Evolutionary conservation across 345 rosid genomes (phyloP), one percentile per base, ranked within the genome.

Genomic region (Microcos paniculata): DNA sequence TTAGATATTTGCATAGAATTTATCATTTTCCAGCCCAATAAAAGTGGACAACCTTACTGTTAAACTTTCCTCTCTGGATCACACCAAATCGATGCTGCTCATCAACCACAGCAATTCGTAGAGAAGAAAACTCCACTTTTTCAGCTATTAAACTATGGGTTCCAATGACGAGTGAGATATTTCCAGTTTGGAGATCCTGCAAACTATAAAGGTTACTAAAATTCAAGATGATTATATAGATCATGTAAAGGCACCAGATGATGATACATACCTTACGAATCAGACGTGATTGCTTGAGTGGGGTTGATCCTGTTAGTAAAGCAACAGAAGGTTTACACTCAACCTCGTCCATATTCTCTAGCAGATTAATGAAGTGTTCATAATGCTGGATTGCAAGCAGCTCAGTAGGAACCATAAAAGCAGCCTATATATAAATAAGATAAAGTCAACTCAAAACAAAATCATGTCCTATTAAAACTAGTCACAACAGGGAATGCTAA

Each of bases 61-160:
- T 96, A 81, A 96, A 93, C 67, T 87, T 91, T 80, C 98, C 99
- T 83, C 99, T 92, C 80, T 96, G 99, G 82, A 96, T 90, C 74
- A 95, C 98, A 62, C 99, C 99, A 91, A 95, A 95, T 59, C 98
- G 93, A 82, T 96, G 99, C 73, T 93, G 97, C 87, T 93, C 98
- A 80, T 96, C 99, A 70, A 96, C 98, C 75, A 96, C 91, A 58
- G 99, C 88, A 71, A 96, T 91, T n/a, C 99, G 94, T 82, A 93
- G 81, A 72, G 92, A 85, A 66, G 90, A 83, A 86, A 88, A 96
- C 81, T 93, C 99, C 78, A 92, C 81, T 52, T 81, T 88, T 79
- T 96, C 97, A 42, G 97, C 92, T 72, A 96, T 96, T 73, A 96
- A 83, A 87, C 94, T 88, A 81, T 92, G 98, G 75, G 99, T 93